Evolutionary conservation across 495 filamentous ascomycete genomes (phyloP).

Genomic region (Lasiosphaeris hirsuta): DNA sequence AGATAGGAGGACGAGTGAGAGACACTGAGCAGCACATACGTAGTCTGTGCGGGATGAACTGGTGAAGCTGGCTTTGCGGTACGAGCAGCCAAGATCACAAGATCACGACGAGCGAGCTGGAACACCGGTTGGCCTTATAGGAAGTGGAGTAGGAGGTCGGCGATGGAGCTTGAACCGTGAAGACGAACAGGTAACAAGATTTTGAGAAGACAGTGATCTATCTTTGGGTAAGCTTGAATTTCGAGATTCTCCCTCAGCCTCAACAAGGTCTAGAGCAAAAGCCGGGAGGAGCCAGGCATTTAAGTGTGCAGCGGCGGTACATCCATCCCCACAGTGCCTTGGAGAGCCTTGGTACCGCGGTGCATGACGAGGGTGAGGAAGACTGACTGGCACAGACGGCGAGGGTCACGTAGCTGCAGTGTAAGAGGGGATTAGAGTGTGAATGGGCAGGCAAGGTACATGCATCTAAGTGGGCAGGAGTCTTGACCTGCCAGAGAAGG

Average conservation of each 20-base stretch:
- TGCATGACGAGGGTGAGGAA: constrained; percentile 20
- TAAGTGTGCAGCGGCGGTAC: constrained; percentile 30
- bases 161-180: constrained; percentile 6
- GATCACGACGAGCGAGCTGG: constrained; percentile 6
- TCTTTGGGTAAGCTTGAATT: constrained; percentile 30
- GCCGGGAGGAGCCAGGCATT: constrained; percentile 29
- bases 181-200: constrained; percentile 30
- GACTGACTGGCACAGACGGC: constrained; percentile 14
- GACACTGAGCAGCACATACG: constrained; percentile 28
- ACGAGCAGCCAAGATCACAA: constrained; percentile 2
- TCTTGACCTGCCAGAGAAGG: constrained; percentile 18
- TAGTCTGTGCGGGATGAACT: constrained; percentile 15
- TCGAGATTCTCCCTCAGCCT: constrained; percentile 30
- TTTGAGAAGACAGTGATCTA: constrained; percentile 23
- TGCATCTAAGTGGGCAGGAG: constrained; percentile 22
- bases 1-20: constrained; percentile 14
- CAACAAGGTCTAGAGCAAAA: constrained; percentile 26
- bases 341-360: constrained; percentile 7
- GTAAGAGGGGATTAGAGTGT: constrained; percentile 17
- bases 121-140: constrained; percentile 26
- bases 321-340: constrained; percentile 23
- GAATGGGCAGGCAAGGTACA: constrained; percentile 18
- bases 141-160: constrained; percentile 16
- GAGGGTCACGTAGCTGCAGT: constrained; percentile 6
- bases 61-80: background rate